Conservation (phyloP, 169 alveolate genomes). For the Plasmodium sp. region DNA sequence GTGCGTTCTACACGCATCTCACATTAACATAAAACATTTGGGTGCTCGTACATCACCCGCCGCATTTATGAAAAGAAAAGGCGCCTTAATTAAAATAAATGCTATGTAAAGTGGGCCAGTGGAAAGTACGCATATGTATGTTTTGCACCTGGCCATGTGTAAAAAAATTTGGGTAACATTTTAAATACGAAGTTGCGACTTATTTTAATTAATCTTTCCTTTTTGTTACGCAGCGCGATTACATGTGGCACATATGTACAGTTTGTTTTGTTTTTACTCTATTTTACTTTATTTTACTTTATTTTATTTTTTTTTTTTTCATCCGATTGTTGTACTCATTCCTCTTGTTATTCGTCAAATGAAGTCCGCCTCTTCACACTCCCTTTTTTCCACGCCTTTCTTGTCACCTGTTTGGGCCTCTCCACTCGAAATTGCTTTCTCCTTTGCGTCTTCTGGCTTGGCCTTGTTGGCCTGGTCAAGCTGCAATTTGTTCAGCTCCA, state of each 20-base stretch:
- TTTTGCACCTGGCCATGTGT: neutral
- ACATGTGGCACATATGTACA: neutral
- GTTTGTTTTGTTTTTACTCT: neutral
- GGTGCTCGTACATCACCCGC: neutral
- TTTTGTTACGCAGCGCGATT: neutral
- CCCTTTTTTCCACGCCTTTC: neutral
- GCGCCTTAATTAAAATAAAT: neutral
- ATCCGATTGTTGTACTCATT: neutral
- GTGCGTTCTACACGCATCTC: neutral
- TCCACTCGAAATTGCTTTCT: neutral
- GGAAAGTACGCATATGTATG: neutral
- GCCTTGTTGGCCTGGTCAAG: neutral
- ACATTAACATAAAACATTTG: neutral
- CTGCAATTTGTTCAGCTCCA: neutral
- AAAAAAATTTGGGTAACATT: neutral
- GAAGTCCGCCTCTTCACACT: neutral
- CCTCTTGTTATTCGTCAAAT: neutral
- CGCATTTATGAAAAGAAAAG: neutral
- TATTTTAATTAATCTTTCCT: neutral
- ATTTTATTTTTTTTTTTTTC: neutral
- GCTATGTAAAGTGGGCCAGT: neutral
- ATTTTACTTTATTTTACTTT: no score
- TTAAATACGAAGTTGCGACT: neutral
- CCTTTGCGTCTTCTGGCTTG: conserved; percentile 8
- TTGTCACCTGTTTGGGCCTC: neutral